phyloP scores from a whole-genome alignment of 2,329 filamentous ascomycete genomes.

The Penicillium digitatum region DNA sequence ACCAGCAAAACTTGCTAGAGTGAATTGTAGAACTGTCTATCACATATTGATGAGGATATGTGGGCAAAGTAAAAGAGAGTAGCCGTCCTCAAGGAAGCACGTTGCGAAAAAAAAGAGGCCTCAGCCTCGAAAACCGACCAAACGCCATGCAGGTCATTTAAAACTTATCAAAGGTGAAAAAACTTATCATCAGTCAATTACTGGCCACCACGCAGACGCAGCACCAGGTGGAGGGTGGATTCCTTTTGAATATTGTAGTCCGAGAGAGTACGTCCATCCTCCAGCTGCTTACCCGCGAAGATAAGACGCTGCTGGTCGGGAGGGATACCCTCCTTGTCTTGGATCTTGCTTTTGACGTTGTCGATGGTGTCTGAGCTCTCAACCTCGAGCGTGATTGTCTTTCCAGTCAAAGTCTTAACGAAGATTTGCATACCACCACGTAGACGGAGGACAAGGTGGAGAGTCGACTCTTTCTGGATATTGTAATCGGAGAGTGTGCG shows the following conservation, averaged over 20 bases:
- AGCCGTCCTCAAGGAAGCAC: conserved; percentile 19
- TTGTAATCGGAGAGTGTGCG: conserved; percentile 93
- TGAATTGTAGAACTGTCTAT: conserved; percentile 9
- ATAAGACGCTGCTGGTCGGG: conserved; percentile 68
- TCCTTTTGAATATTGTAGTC: conserved; percentile 60
- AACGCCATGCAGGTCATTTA: conserved; percentile 38
- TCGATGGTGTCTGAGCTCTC: conserved; percentile 67
- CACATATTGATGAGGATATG: conserved; percentile 3
- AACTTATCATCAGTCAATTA: conserved; percentile 20
- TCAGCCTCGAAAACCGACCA: conserved; percentile 31
- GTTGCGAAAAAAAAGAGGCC: conserved; percentile 23
- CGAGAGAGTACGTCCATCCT: conserved; percentile 50
- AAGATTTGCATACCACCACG: conserved; percentile 84
- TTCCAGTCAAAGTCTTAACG: conserved; percentile 75
- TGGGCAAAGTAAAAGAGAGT: conserved; percentile 20
- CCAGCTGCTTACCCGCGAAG: conserved; percentile 65
- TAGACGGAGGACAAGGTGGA: conserved; percentile 75
- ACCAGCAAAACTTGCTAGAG: conserved; percentile 1
- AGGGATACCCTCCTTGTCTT: conserved; percentile 77
- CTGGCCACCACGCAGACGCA: conserved; percentile 44
- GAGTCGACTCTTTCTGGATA: conserved; percentile 86
- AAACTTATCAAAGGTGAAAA: conserved; percentile 28
- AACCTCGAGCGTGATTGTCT: conserved; percentile 66
- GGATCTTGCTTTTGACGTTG: conserved; percentile 68
- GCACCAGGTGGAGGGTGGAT: conserved; percentile 61